Conservation (phyloP, 1,284 basidiomycete species). For the Ganoderma meredithae region DNA sequence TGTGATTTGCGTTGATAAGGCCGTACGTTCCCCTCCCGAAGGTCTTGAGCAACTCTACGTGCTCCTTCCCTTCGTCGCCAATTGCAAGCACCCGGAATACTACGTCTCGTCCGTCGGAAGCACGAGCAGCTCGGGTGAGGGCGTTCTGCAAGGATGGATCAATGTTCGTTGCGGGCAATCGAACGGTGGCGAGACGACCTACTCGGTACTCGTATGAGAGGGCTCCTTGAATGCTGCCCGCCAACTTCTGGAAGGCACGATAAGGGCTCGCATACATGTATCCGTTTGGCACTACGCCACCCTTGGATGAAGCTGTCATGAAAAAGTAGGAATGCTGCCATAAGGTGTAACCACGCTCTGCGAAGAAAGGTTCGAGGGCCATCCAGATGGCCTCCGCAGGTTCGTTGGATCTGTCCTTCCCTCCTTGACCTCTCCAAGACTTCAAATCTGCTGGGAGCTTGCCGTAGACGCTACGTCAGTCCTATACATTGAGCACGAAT, state of each 20-base stretch:
- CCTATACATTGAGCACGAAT: no score
- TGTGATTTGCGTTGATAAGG: conserved; percentile 18
- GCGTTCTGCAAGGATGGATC: conserved; percentile 2
- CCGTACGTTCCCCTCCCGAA: conserved; percentile 5
- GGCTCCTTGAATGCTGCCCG: no score
- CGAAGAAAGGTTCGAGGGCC: background rate
- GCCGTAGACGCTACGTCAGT: no score
- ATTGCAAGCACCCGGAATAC: conserved; percentile 11
- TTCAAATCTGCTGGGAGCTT: background rate
- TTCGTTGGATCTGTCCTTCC: background rate
- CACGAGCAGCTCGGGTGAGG: background rate
- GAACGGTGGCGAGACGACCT: no score
- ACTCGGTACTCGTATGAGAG: no score
- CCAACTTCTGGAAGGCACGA: background rate
- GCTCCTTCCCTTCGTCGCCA: conserved; percentile 6
- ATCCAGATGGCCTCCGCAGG: background rate
- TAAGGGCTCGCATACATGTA: no score
- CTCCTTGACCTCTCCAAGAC: background rate
- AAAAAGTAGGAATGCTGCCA: no score
- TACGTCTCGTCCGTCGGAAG: conserved; percentile 5
- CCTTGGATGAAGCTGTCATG: no score
- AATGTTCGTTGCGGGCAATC: no score
- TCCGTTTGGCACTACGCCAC: no score
- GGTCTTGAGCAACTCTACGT: conserved; percentile 12
- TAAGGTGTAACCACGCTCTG: background rate